Evolutionary conservation across 805 yeast genomes (phyloP), one percentile per base, ranked within the genome.

Genomic region (Hanseniaspora meyeri): DNA sequence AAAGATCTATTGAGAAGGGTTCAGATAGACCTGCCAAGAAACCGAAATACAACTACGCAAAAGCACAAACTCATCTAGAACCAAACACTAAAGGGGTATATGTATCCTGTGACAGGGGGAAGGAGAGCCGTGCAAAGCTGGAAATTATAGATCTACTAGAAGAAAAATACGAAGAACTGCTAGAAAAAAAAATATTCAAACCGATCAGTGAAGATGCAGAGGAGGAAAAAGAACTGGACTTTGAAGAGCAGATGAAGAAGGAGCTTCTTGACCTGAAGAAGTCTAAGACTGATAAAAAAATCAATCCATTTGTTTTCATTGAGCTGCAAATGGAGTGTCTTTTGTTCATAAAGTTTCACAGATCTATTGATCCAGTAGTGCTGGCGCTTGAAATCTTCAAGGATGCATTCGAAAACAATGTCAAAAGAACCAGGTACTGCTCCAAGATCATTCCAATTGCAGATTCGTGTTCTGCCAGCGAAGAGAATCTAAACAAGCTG

Each of bases 51-150:
- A 52, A 52, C 46, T 46, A 52, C 66, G 61, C 57, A 64, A 75
- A 74, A 65, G 32, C 40, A 31, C 57, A 45, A 31, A 52, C 57
- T 61, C 51, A 59, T 45, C 43, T 90, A 19, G 96, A 90, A 63
- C 95, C 96, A 0, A 84, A 84, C 42, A 85, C 93, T 55, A 72
- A 83, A 40, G 98, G 98, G 0, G 75, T 93, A 0, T 93, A 86
- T 68, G 95, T 89, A 12, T 86, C 97, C 0, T 91, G 97, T 68
- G 79, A 81, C 51, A 76, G 96, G 62, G 84, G 85, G 40, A 81
- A 83, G 58, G 98, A 93, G 67, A 76, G 76, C 55, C 81, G 77
- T 54, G 87, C 95, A 59, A 77, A 83, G n/a, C 80, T 80, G 60
- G 97, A 89, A 66, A 70, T 89, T 62, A 74, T 78, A 59, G 68